These are phyloP conservation scores for Inosperma sp. DNA, from an alignment of 768 basidiomycete species.

Conservation along the genomic window DNA sequence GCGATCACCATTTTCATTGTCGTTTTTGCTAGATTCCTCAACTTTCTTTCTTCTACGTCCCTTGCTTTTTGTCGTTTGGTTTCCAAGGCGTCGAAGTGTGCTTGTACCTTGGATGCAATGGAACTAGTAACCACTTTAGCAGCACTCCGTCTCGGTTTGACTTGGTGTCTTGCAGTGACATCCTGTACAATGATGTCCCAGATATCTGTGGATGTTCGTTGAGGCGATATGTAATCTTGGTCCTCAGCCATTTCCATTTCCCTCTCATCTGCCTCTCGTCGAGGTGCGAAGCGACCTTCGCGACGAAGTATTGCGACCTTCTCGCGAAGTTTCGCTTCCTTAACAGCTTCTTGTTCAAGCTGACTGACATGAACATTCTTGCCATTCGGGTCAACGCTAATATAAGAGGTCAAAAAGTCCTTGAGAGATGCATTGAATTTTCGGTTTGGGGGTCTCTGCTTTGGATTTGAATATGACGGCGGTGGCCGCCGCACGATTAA, in stretches of 20 bases:
- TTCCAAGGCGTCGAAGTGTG: conserved; percentile 70
- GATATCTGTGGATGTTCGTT: conserved; percentile 38
- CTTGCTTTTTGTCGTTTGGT: conserved; percentile 56
- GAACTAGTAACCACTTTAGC: conserved; percentile 42
- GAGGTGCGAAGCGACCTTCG: conserved; percentile 39
- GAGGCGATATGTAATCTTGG: conserved; percentile 25
- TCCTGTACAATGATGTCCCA: conserved; percentile 61
- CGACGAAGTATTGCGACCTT: conserved; percentile 31
- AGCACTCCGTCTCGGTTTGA: conserved; percentile 26
- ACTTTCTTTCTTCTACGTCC: conserved; percentile 59
- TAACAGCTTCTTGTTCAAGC: conserved; percentile 20
- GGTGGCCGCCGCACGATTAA: conserved; percentile 64
- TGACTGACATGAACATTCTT: conserved; percentile 38
- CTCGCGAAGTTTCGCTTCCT: conserved; percentile 34
- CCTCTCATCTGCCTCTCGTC: conserved; percentile 28
- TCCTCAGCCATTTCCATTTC: conserved; percentile 10
- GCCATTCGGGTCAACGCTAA: conserved; percentile 41
- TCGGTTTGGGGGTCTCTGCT: conserved; percentile 56
- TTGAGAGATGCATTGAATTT: conserved; percentile 51
- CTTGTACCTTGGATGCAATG: conserved; percentile 63
- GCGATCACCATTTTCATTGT: conserved; percentile 63
- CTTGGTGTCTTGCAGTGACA: conserved; percentile 28
- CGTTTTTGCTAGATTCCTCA: conserved; percentile 64
- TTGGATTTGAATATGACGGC: conserved; percentile 57
- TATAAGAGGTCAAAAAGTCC: conserved; percentile 60